These are phyloP conservation scores for Danielozyma ontarioensis DNA, from an alignment of 805 yeast species.

Conservation along the genomic window DNA sequence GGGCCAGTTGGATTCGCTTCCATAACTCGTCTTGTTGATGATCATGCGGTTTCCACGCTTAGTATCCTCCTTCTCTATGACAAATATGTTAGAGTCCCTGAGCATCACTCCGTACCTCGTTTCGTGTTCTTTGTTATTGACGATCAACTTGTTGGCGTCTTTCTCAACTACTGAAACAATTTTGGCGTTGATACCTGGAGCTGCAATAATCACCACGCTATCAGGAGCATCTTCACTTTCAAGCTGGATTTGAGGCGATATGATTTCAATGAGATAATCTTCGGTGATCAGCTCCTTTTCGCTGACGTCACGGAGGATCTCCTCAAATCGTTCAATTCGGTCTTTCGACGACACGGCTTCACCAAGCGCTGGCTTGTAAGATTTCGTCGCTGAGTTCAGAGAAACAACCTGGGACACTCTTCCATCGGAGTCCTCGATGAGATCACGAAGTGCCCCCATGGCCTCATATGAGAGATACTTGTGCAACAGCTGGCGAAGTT, in stretches of 20 bases:
- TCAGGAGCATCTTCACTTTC: conserved; percentile 38
- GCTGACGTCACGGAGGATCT: conserved; percentile 18
- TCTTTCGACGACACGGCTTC: conserved; percentile 11
- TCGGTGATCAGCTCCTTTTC: conserved; percentile 27
- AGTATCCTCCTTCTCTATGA: conserved; percentile 48
- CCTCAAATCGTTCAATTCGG: conserved; percentile 27
- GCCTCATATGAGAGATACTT: conserved; percentile 33
- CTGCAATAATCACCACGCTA: conserved; percentile 61
- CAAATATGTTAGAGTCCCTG: conserved; percentile 66
- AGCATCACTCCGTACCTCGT: conserved; percentile 66
- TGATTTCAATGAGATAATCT: conserved; percentile 33
- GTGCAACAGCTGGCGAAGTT: conserved; percentile 17
- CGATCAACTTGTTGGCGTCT: conserved; percentile 22
- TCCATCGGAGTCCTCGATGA: conserved; percentile 16
- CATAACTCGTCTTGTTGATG: conserved; percentile 51
- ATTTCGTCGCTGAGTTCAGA: not conserved
- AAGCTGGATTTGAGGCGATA: conserved; percentile 41
- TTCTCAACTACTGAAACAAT: conserved; percentile 58
- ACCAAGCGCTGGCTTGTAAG: conserved; percentile 1
- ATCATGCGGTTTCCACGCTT: conserved; percentile 35
- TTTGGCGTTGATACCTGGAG: conserved; percentile 67
- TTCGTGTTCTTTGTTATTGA: conserved; percentile 42
- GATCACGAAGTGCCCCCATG: conserved; percentile 26
- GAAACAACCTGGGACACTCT: conserved; percentile 1
- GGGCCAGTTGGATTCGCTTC: conserved; percentile 70